These are phyloP conservation scores for Gigaspora rosea DNA, from an alignment of 192 early-diverging fungal genomes.

Conservation along the genomic window DNA sequence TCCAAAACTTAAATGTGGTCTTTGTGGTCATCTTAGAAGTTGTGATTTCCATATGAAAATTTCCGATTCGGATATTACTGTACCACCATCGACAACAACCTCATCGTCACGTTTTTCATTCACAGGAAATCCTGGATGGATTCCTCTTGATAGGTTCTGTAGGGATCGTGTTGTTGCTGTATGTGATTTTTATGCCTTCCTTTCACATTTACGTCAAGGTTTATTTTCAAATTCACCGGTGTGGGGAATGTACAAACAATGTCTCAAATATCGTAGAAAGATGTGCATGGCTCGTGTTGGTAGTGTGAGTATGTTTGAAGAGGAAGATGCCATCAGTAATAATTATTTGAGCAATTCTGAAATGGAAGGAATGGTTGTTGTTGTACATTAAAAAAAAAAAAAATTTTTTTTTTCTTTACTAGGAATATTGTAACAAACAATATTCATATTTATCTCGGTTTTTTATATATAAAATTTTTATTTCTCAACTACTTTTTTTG, in stretches of 20 bases:
- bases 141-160: conserved; percentile 76
- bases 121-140: conserved; percentile 35
- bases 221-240: conserved; percentile 42
- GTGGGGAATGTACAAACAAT: conserved; percentile 47
- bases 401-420: too few relatives aligned
- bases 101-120: conserved; percentile 9
- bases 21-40: conserved; percentile 60
- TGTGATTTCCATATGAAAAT: conserved; percentile 73
- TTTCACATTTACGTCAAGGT: conserved; percentile 68
- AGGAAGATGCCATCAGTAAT: conserved; percentile 27
- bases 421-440: too few relatives aligned
- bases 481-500: too few relatives aligned
- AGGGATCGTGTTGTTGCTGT: conserved; percentile 73
- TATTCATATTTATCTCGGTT: too few relatives aligned
- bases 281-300: conserved; percentile 50
- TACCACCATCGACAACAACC: conserved; percentile 21
- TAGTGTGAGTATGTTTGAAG: conserved; percentile 42
- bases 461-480: too few relatives aligned
- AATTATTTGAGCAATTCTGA: conserved; percentile 18
- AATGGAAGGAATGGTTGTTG: conserved; percentile 31
- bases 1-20: conserved; percentile 60
- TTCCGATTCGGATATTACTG: conserved; percentile 22
- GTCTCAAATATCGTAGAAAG: conserved; percentile 41
- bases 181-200: conserved; percentile 75
- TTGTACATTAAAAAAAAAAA: conserved; percentile 28